phyloP scores from a whole-genome alignment of 352 stramenopile species.

The Globisporangium ultimum region DNA sequence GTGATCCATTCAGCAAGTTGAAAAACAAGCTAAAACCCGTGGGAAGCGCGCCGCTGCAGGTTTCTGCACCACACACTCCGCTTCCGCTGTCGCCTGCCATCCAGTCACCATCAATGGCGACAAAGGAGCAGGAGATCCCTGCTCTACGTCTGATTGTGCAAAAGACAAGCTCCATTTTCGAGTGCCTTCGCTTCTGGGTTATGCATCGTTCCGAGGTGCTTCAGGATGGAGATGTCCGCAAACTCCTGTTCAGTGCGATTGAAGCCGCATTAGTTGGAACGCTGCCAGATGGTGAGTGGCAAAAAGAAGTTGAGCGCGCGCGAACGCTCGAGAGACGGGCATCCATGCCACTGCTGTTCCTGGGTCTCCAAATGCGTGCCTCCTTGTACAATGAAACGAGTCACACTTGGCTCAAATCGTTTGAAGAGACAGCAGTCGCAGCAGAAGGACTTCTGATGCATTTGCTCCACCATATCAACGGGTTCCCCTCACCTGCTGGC shows the following conservation, averaged over 20 bases:
- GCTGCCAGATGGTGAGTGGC: conserved; percentile 77
- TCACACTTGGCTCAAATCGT: conserved; percentile 73
- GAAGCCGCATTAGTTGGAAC: conserved; percentile 82
- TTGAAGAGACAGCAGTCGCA: conserved; percentile 81
- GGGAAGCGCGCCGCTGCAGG: conserved; percentile 6
- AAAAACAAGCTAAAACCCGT: conserved; percentile 62
- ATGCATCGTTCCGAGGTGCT: conserved; percentile 74
- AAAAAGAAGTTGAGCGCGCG: conserved; percentile 70
- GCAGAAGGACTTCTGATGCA: conserved; percentile 83
- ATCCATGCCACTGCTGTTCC: conserved; percentile 82
- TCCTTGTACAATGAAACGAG: conserved; percentile 72
- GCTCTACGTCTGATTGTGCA: conserved; percentile 73
- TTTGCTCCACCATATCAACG: conserved; percentile 83
- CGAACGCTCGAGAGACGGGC: conserved; percentile 58
- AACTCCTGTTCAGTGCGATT: conserved; percentile 82
- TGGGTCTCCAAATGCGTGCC: conserved; percentile 81
- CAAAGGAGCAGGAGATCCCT: conserved; percentile 56
- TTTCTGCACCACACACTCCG: not conserved
- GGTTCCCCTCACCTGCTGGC: conserved; percentile 76
- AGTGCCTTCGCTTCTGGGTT: conserved; percentile 83
- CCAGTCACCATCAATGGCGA: conserved; percentile 34
- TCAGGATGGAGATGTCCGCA: conserved; percentile 78
- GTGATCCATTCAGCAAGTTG: conserved; percentile 63
- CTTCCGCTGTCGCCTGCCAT: conserved; percentile 24
- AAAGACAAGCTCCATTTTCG: conserved; percentile 84